Evolutionary conservation across 768 basidiomycete species (phyloP), one percentile per base, ranked within the genome.

Genomic region (Russula earlei): DNA sequence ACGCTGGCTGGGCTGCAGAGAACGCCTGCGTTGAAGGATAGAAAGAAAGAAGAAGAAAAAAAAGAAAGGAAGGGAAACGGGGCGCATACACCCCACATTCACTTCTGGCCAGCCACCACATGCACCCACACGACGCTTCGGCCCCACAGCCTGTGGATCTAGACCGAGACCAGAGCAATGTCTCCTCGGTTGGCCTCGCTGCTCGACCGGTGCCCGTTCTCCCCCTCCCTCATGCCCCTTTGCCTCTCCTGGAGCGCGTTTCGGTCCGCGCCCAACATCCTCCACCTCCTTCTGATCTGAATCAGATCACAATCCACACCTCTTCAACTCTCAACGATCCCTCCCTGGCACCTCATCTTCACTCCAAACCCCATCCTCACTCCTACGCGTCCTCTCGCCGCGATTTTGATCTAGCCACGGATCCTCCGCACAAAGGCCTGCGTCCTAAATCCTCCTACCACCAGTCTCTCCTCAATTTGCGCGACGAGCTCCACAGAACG

Each of bases 281-380:
- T 17, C 70, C 75, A 0, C 75, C 76, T 6, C 72, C 77, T 3
- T 74, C 77, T 48, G 67, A 73, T 17, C 69, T 73, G 10, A 77
- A 81, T 51, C 79, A 80, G 36, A 74, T 76, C 14, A 59, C 65
- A 27, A 31, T 37, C 29, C 14, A 47, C 8, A 34, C 59, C 22
- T 46, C 63, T 48, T 54, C 37, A 2, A 29, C 62, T 22, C 52
- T 53, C 42, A 62, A 54, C 55, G 64, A 62, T 41, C 43, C 52
- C 49, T 51, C 22, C 41, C 49, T 52, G n/a, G n/a, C n/a, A 25
- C 38, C 59, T 1, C 45, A 55, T 52, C 42, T 53, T 38, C 49
- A 52, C 40, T 29, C 47, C 3, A 24, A 15, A 20, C 5, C 50
- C 11, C 27, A 24, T 9, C 33, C 6, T 17, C 49, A 54, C n/a